These are phyloP conservation scores for Thraustotheca clavata DNA, from an alignment of 352 stramenopile species.

Conservation along the genomic window DNA sequence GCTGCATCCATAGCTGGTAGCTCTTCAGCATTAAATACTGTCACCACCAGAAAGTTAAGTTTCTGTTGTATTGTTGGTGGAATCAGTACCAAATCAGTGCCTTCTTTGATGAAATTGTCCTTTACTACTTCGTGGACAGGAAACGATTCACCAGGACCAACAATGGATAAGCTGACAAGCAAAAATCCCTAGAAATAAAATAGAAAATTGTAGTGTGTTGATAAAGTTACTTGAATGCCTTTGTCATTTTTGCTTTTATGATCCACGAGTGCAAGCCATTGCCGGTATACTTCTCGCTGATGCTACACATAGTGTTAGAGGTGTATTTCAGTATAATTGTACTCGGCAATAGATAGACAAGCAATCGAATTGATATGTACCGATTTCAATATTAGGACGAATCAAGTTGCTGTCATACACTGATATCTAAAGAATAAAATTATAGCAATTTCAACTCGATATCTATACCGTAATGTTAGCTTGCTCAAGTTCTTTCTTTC, in stretches of 20 bases:
- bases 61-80: constrained; percentile 68
- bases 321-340: constrained; percentile 4
- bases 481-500: constrained; percentile 49
- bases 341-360: constrained; percentile 65
- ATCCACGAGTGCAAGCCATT: constrained; percentile 88
- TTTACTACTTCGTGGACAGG: constrained; percentile 37
- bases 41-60: constrained; percentile 71
- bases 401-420: constrained; percentile 68
- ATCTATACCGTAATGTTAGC: constrained; percentile 58
- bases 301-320: constrained; percentile 29
- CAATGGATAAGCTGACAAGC: constrained; percentile 54
- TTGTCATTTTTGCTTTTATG: constrained; percentile 72
- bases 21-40: constrained; percentile 68
- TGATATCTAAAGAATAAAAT: constrained; percentile 40
- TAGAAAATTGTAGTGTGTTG: background rate
- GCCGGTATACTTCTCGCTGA: constrained; percentile 80
- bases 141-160: constrained; percentile 57
- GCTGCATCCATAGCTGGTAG: constrained; percentile 69
- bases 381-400: constrained; percentile 74
- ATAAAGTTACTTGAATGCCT: constrained; percentile 51
- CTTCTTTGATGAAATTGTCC: constrained; percentile 17
- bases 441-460: background rate
- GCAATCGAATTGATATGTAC: constrained; percentile 74
- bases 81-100: constrained; percentile 47
- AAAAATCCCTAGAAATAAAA: constrained; percentile 36